Conservation (phyloP, 768 basidiomycete species). For the Suillus tomentosus region DNA sequence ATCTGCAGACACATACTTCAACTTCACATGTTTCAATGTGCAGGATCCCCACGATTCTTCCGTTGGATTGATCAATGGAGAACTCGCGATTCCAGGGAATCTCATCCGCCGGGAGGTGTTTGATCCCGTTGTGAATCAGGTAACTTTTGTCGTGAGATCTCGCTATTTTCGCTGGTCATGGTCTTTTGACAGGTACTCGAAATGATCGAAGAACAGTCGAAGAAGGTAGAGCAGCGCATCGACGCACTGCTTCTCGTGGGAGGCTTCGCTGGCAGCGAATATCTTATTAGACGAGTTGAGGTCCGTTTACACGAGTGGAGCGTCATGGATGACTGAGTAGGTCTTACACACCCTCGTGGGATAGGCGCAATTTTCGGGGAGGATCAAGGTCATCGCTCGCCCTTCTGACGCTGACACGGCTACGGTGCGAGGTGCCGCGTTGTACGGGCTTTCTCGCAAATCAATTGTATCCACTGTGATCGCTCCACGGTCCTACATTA, state of each 20-base stretch:
- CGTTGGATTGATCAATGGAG: constrained; percentile 81
- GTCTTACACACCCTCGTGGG: constrained; percentile 13
- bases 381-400: constrained; percentile 75
- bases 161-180: constrained; percentile 14
- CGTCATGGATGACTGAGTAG: constrained; percentile 16
- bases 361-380: constrained; percentile 67
- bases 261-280: constrained; percentile 86
- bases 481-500: constrained; percentile 80
- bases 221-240: constrained; percentile 66
- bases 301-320: constrained; percentile 39
- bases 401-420: constrained; percentile 89
- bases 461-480: constrained; percentile 82
- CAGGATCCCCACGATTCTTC: constrained; percentile 79
- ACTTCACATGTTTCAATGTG: constrained; percentile 89
- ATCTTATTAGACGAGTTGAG: constrained; percentile 78
- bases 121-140: constrained; percentile 83
- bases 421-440: constrained; percentile 84
- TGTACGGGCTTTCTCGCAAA: constrained; percentile 78
- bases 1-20: constrained; percentile 71
- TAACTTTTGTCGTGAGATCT: constrained; percentile 33
- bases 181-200: constrained; percentile 59
- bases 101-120: constrained; percentile 82
- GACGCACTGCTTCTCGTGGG: constrained; percentile 89
- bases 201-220: constrained; percentile 76
- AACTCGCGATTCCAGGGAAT: constrained; percentile 80